Conservation (phyloP, 208 protist genomes). For the Trypanosomatidae sp. region DNA sequence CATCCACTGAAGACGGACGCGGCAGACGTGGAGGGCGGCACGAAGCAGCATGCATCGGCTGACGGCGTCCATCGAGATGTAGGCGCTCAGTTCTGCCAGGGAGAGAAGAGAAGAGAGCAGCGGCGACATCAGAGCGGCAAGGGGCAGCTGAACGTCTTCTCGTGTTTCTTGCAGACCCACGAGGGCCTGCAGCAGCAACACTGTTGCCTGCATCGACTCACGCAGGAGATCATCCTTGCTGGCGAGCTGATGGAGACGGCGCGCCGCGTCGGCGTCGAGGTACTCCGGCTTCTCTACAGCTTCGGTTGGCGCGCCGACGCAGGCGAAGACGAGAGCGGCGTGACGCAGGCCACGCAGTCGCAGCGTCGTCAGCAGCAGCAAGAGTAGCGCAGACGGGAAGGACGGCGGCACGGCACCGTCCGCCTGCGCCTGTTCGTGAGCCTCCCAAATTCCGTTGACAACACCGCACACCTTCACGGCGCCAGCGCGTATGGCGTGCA, state of each 20-base stretch:
- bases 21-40: conserved; percentile 16
- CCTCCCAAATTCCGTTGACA: conserved; percentile 11
- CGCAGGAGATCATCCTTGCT: conserved; percentile 3
- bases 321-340: conserved; percentile 13
- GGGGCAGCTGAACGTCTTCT: conserved; percentile 1
- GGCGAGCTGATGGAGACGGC: no score
- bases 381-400: conserved; percentile 7
- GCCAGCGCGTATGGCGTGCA: no score
- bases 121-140: conserved; percentile 1
- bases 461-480: conserved; percentile 18
- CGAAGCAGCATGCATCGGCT: conserved; percentile 18
- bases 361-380: conserved; percentile 21
- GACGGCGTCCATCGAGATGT: conserved; percentile 14
- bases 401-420: neutral
- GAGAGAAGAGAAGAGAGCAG: conserved; percentile 23
- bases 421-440: neutral
- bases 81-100: conserved; percentile 18
- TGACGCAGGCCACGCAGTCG: conserved; percentile 34
- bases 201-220: conserved; percentile 12
- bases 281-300: no score
- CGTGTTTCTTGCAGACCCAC: conserved; percentile 1
- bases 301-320: no score
- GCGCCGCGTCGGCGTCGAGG: no score
- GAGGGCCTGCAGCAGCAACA: conserved; percentile 11
- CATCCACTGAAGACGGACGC: conserved; percentile 5